Conservation (phyloP, 2,329 filamentous ascomycete genomes). For the Blumeriella jaapii region DNA sequence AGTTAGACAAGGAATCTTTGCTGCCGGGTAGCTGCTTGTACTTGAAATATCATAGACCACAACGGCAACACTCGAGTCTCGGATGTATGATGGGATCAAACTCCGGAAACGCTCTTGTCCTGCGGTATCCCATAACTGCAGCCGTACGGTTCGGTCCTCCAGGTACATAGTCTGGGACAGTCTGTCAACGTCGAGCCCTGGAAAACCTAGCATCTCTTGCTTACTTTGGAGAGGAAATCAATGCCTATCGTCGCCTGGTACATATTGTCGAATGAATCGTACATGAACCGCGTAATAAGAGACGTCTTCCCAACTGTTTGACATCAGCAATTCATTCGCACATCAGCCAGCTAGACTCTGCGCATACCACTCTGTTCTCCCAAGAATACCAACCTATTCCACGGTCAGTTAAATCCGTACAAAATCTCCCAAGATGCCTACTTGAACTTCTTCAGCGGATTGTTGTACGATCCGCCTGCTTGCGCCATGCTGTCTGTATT, state of each 20-base stretch:
- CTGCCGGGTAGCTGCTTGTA: slow-evolving; percentile 29
- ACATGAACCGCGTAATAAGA: slow-evolving; percentile 98
- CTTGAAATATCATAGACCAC: slow-evolving; percentile 98
- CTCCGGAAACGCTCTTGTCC: slow-evolving; percentile 96
- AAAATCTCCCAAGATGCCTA: slow-evolving; percentile 31
- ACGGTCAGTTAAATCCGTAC: slow-evolving; percentile 12
- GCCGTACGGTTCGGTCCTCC: slow-evolving; percentile 90
- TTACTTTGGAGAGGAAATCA: slow-evolving; percentile 95
- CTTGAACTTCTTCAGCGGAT: slow-evolving; percentile 99
- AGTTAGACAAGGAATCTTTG: slow-evolving; percentile 14
- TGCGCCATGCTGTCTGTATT: slow-evolving; percentile 59
- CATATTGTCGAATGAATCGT: slow-evolving; percentile 99
- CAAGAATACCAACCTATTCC: slow-evolving; percentile 76
- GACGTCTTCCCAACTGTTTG: slow-evolving; percentile 92
- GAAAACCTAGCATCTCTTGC: slow-evolving; percentile 13
- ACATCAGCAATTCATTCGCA: slow-evolving; percentile 13
- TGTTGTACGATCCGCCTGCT: slow-evolving; percentile 83
- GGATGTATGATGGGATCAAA: slow-evolving; percentile 95
- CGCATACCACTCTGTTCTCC: slow-evolving; percentile 91
- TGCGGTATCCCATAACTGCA: slow-evolving; percentile 97
- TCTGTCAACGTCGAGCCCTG: slow-evolving; percentile 11
- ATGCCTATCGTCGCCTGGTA: slow-evolving; percentile 99
- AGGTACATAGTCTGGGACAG: slow-evolving; percentile 84
- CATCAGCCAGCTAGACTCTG: slow-evolving; percentile 13
- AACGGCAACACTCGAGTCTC: slow-evolving; percentile 93